These are phyloP conservation scores for Nelumbo lutea DNA, from an alignment of 164 flowering plant genomes.

Conservation along the genomic window DNA sequence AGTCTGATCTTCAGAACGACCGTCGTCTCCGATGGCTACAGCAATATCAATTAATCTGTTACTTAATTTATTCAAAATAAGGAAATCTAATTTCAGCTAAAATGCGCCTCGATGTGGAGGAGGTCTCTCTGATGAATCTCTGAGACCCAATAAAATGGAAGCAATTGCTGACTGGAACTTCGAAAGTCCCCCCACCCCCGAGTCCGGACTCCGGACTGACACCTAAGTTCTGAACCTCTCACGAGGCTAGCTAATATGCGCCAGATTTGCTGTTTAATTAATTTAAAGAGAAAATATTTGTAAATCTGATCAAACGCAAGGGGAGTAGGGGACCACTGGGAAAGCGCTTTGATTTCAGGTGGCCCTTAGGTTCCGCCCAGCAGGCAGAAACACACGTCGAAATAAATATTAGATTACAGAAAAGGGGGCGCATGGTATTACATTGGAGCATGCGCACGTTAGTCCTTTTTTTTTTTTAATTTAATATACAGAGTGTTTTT, in stretches of 20 bases:
- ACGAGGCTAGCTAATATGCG: neutral
- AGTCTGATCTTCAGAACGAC: conserved; percentile 53
- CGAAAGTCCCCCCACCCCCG: no score
- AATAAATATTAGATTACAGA: no score
- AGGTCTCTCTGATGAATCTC: neutral
- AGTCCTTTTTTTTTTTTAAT: conserved; percentile 23
- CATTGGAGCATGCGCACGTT: neutral
- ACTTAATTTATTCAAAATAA: neutral
- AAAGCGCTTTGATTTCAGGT: neutral
- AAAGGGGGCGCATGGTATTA: neutral
- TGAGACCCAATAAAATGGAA: neutral
- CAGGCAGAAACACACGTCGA: neutral
- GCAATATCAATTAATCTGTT: neutral
- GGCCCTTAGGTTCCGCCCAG: neutral
- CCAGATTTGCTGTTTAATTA: neutral
- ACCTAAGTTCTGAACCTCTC: neutral
- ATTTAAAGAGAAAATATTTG: no score
- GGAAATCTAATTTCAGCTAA: neutral
- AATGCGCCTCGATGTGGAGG: neutral
- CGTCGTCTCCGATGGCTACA: conserved; percentile 35
- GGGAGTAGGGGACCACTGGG: no score
- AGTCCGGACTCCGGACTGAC: neutral
- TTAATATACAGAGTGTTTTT: neutral
- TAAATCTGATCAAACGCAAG: no score
- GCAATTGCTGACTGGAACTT: no score